Evolutionary conservation across 2,329 filamentous ascomycete species (phyloP).

Genomic region (Colletotrichum sp.): DNA sequence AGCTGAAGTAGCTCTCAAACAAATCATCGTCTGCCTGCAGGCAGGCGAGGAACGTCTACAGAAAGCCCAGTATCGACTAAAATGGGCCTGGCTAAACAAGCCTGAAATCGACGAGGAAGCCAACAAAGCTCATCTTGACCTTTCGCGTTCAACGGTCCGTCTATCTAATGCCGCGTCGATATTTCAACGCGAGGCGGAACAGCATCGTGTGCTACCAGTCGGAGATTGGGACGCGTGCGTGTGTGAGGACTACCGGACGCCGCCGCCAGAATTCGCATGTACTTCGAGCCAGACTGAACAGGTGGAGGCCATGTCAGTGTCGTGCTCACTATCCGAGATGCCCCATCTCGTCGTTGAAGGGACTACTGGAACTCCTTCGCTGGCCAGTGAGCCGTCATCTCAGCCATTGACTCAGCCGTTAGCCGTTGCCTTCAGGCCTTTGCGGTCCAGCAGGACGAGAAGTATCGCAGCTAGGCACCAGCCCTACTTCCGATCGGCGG

Average conservation of each 20-base stretch:
- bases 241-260: background rate
- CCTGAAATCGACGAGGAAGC: background rate
- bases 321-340: background rate
- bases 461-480: background rate
- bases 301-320: background rate
- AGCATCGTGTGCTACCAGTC: background rate
- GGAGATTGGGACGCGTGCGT: background rate
- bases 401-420: background rate
- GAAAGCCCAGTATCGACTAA: accelerated
- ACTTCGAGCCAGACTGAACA: background rate
- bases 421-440: background rate
- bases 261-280: background rate
- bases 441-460: background rate
- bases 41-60: background rate
- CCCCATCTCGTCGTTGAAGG: background rate
- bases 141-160: background rate
- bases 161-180: background rate
- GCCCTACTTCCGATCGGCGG: background rate
- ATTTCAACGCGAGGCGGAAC: background rate
- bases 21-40: background rate
- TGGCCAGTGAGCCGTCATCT: background rate
- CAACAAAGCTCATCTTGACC: accelerated
- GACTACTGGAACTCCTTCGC: background rate
- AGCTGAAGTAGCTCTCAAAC: background rate
- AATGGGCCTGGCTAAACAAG: background rate